phyloP scores from a whole-genome alignment of 2,329 filamentous ascomycete species.

The Cladosporium sp. region DNA sequence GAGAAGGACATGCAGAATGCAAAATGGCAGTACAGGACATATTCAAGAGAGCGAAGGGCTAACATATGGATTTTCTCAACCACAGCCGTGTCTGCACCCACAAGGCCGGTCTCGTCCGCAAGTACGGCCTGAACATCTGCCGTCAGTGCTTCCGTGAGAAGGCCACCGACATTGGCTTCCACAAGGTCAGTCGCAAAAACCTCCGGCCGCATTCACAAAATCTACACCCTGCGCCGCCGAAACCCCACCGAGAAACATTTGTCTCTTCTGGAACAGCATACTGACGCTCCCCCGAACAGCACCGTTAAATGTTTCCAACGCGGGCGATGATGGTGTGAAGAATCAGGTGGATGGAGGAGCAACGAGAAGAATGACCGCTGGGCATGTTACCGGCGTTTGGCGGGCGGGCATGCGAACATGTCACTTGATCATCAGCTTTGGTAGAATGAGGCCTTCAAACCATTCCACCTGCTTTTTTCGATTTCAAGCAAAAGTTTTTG shows the following conservation, averaged over 20 bases:
- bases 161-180: constrained; percentile 63
- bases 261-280: too few species aligned
- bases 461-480: constrained; percentile 12
- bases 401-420: constrained; percentile 11
- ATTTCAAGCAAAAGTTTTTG: too few species aligned
- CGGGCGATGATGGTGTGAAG: constrained; percentile 13
- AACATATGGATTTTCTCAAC: constrained; percentile 25
- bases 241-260: neutral
- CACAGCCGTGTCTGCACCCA: constrained; percentile 81
- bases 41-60: constrained; percentile 23
- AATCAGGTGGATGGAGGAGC: constrained; percentile 14
- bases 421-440: constrained; percentile 14
- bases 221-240: neutral
- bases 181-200: constrained; percentile 53
- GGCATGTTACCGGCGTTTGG: constrained; percentile 15
- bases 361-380: constrained; percentile 9
- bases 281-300: constrained; percentile 19
- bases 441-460: constrained; percentile 12
- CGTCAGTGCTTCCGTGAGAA: constrained; percentile 70
- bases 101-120: constrained; percentile 98
- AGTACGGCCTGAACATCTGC: constrained; percentile 92
- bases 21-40: constrained; percentile 5
- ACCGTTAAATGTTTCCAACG: constrained; percentile 28
- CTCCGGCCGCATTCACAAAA: neutral
- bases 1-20: constrained; percentile 1